phyloP scores from a whole-genome alignment of 192 early-diverging fungal species.

The Gonapodya sp. region DNA sequence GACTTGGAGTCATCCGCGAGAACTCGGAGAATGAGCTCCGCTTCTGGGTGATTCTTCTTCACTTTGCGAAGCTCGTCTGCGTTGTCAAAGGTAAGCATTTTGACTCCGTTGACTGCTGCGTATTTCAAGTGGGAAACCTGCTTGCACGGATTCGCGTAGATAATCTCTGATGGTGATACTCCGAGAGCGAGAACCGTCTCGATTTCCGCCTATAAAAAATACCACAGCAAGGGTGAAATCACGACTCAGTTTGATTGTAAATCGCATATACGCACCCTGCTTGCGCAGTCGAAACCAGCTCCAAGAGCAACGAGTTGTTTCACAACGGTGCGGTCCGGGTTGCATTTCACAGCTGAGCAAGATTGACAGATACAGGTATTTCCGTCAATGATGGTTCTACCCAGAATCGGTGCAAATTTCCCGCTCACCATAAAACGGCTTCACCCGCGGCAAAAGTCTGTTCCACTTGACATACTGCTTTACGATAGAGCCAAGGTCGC shows the following conservation, averaged over 20 bases:
- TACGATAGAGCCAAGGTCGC: conserved; percentile 82
- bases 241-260: neutral
- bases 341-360: conserved; percentile 84
- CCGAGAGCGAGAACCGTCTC: conserved; percentile 65
- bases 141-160: conserved; percentile 99
- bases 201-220: conserved; percentile 54
- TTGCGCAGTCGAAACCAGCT: conserved; percentile 96
- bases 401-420: conserved; percentile 15
- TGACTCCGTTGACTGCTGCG: conserved; percentile 62
- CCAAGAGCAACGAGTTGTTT: conserved; percentile 71
- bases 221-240: neutral
- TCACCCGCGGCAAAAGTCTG: conserved; percentile 74
- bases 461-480: conserved; percentile 83
- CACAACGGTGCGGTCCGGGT: conserved; percentile 79
- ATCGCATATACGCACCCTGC: conserved; percentile 35
- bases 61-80: conserved; percentile 95
- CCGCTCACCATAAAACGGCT: conserved; percentile 80
- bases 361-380: conserved; percentile 8
- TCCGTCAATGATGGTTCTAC: neutral
- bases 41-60: conserved; percentile 65
- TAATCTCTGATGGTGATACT: conserved; percentile 65
- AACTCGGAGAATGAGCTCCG: conserved; percentile 86
- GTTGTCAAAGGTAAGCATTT: conserved; percentile 99
- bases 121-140: conserved; percentile 87
- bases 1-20: conserved; percentile 90